phyloP scores from a whole-genome alignment of 192 early-diverging fungal genomes.

The Coemansia reversa region DNA sequence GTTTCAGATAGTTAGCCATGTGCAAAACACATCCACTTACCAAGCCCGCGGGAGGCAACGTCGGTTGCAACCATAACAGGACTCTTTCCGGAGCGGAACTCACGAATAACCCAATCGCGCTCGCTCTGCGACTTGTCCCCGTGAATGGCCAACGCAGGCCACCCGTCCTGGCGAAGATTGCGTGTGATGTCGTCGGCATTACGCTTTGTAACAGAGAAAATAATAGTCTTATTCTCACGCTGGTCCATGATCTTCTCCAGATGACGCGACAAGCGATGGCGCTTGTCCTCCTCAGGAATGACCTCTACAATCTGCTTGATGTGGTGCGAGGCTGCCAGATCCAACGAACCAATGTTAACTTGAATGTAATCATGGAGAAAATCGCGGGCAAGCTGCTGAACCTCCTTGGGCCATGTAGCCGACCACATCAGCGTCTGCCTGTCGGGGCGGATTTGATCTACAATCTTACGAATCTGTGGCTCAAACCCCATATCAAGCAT shows the following conservation, averaged over 20 bases:
- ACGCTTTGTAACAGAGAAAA: constrained; percentile 95
- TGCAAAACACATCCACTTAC: constrained; percentile 57
- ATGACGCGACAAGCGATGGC: constrained; percentile 68
- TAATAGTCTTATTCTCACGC: constrained; percentile 85
- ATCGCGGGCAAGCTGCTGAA: constrained; percentile 87
- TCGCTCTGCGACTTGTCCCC: constrained; percentile 95
- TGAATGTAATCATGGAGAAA: constrained; percentile 94
- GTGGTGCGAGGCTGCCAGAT: constrained; percentile 88
- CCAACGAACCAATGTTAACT: constrained; percentile 93
- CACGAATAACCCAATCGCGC: constrained; percentile 92
- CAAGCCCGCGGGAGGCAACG: constrained; percentile 93
- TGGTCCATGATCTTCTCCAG: constrained; percentile 83
- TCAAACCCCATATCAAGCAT: constrained; percentile 99
- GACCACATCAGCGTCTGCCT: constrained; percentile 99
- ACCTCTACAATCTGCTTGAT: constrained; percentile 92
- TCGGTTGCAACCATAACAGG: constrained; percentile 99
- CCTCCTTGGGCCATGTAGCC: constrained; percentile 98
- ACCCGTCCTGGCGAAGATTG: constrained; percentile 85
- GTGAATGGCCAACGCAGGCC: constrained; percentile 91
- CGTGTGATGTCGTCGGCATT: constrained; percentile 87
- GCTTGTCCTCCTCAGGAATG: constrained; percentile 83
- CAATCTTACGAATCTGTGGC: constrained; percentile 96
- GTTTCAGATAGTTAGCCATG: neutral
- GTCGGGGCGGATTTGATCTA: constrained; percentile 95
- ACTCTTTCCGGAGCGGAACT: constrained; percentile 84